Evolutionary conservation across 345 rosid species (phyloP).

Genomic region (Nephelium lappaceum): DNA sequence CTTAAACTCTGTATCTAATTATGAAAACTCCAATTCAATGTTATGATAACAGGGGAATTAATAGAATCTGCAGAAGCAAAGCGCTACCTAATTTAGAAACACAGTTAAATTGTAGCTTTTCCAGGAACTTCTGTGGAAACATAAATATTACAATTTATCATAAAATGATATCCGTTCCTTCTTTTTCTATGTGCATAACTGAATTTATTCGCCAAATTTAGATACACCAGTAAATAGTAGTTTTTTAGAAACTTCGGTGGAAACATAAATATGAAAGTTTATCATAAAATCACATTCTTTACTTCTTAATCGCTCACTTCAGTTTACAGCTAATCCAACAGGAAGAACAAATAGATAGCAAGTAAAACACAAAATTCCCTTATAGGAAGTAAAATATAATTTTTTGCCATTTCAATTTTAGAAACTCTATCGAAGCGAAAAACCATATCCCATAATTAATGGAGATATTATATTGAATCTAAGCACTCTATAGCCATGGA

Average conservation of each 20-base stretch:
- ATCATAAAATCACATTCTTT: not conserved
- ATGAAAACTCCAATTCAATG: not conserved
- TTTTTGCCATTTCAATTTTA: not conserved
- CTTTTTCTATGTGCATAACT: not conserved
- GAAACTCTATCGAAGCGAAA: not conserved
- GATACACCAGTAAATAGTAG: not conserved
- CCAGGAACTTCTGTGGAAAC: not conserved
- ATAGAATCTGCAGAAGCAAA: constrained; percentile 6
- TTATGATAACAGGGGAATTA: constrained; percentile 11
- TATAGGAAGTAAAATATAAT: constrained; percentile 1
- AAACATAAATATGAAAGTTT: not conserved
- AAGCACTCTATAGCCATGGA: not conserved
- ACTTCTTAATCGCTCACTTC: not conserved
- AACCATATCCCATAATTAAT: not conserved
- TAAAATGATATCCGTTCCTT: too few relatives aligned
- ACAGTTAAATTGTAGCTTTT: not conserved
- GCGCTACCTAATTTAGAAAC: not conserved
- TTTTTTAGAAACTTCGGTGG: not conserved
- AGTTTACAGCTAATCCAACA: not conserved
- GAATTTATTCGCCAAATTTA: constrained; percentile 7
- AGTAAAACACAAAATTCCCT: not conserved
- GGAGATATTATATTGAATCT: not conserved
- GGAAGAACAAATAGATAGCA: not conserved
- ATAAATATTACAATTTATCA: not conserved
- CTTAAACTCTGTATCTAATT: constrained; percentile 1